Percentiles rank a stretch among this genome's conserved stretches.
phyloP scores from a whole-genome alignment of 1,284 basidiomycete genomes.

The Papiliotrema laurentii region DNA sequence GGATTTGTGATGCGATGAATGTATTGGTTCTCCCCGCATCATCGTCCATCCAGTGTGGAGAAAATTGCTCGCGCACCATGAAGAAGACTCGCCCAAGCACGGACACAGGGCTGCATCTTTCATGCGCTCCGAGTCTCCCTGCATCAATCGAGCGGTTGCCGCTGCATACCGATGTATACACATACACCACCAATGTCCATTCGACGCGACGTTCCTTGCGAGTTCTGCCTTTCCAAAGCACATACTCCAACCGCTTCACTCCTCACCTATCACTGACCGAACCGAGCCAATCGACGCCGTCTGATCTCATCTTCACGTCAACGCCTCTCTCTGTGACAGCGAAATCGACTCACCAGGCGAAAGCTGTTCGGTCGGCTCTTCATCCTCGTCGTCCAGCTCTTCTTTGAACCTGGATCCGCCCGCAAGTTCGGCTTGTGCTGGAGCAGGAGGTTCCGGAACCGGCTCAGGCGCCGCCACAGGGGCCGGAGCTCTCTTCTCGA shows the following conservation, averaged over 20 bases:
- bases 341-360: constrained; percentile 31
- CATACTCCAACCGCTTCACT: too few species aligned
- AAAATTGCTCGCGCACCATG: too few species aligned
- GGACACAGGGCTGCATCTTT: too few species aligned
- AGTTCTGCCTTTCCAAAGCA: too few species aligned
- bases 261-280: constrained; percentile 48
- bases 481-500: constrained; percentile 8
- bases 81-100: too few species aligned
- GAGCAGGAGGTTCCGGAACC: constrained; percentile 12
- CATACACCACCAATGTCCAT: too few species aligned
- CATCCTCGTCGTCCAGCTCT: constrained; percentile 37
- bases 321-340: neutral
- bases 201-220: too few species aligned
- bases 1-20: neutral
- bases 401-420: constrained; percentile 19
- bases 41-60: too few species aligned
- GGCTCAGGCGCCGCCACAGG: constrained; percentile 8
- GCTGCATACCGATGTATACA: too few species aligned
- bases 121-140: too few species aligned
- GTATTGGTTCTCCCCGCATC: too few species aligned
- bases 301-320: constrained; percentile 65
- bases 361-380: constrained; percentile 39
- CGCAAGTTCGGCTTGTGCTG: constrained; percentile 5
- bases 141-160: too few species aligned
- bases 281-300: constrained; percentile 66